Percentiles rank a stretch among this genome's conserved stretches.
These are phyloP conservation scores for Cyclotella kingstonii DNA, from an alignment of 108 stramenopile genomes.

Conservation along the genomic window DNA sequence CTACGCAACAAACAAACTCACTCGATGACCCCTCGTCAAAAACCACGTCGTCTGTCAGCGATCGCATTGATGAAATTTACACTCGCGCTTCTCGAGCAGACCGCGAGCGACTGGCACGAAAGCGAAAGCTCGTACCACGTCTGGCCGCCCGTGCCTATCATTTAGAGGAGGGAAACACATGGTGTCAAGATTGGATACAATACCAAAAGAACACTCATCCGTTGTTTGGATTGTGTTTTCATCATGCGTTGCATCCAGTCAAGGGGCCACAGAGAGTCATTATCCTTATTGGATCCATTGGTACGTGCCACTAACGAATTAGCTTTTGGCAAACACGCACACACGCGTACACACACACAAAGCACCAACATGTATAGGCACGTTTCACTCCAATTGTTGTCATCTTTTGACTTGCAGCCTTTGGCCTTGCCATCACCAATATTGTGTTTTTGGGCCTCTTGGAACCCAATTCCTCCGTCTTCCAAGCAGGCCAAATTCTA, in stretches of 20 bases:
- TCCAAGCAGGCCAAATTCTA: too few relatives aligned
- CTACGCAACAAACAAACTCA: too few relatives aligned
- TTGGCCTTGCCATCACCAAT: conserved; percentile 78
- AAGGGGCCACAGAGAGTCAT: conserved; percentile 53
- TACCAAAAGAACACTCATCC: conserved; percentile 81
- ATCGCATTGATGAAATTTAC: background rate
- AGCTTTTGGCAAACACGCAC: background rate
- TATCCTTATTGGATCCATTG: conserved; percentile 63
- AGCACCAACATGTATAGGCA: background rate
- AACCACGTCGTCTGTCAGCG: too few relatives aligned
- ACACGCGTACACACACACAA: too few relatives aligned
- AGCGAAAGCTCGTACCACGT: conserved; percentile 20
- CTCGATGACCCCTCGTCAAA: too few relatives aligned
- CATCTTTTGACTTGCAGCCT: conserved; percentile 20
- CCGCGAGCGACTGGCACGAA: background rate
- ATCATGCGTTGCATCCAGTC: conserved; percentile 73
- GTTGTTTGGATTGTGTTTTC: conserved; percentile 72
- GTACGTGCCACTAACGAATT: background rate
- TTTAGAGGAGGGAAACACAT: conserved; percentile 51
- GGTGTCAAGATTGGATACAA: conserved; percentile 67
- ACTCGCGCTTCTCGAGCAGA: background rate
- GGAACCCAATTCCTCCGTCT: conserved; percentile 23
- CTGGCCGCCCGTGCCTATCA: conserved; percentile 61
- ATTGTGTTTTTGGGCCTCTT: conserved; percentile 61
- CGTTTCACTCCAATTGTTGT: background rate